Base-by-base conservation (phyloP, 2,329 filamentous ascomycete genomes). In the Aspergillus latus region DNA sequence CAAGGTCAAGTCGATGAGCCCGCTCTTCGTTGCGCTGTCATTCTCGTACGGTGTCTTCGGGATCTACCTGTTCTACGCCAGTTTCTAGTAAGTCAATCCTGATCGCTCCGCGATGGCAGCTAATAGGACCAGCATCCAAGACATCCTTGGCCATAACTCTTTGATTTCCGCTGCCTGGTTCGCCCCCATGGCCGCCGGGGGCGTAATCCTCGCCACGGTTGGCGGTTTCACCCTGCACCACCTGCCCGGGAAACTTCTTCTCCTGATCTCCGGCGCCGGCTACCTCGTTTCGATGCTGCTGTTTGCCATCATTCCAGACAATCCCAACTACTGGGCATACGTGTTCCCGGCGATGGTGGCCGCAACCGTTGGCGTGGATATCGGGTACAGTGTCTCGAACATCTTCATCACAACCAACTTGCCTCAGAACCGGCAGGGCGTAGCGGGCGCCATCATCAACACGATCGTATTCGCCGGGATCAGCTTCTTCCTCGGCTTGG, bases 381-480 rank as follows among this genome's bases (percentile, higher is more conserved):
- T 58, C 15, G 44, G 50, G 0, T 58, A 58, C 47, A 58, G 56
- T 29, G 56, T 58, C 4, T 54, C 51, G 39, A 58, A 58, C 30
- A 49, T 58, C 9, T 58, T 58, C 46, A 58, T 58, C 4, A 58
- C 56, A 5, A 58, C 46, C 1, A 54, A 50, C 13, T 10, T 58
- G 1, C 51, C 56, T 2, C 47, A 54, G 13, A 46, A 49, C 10
- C 37, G 56, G 21, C 56, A 58, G 16, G 40, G 51, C 34, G 56
- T 42, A 4, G 56, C 56, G 6, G 56, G 56, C 11, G 56, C 51
- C 0, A 49, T 58, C 3, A 58, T 58, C 4, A 50, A 58, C 8
- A 58, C 32, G 2, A 58, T 53, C 26, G 56, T 58, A 1, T 58
- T 54, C 29, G 44, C 43, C 4, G 56, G 56, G 16, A 58, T 58